phyloP scores from a whole-genome alignment of 78 protist genomes.

The Dictyostelium firmibasis region DNA sequence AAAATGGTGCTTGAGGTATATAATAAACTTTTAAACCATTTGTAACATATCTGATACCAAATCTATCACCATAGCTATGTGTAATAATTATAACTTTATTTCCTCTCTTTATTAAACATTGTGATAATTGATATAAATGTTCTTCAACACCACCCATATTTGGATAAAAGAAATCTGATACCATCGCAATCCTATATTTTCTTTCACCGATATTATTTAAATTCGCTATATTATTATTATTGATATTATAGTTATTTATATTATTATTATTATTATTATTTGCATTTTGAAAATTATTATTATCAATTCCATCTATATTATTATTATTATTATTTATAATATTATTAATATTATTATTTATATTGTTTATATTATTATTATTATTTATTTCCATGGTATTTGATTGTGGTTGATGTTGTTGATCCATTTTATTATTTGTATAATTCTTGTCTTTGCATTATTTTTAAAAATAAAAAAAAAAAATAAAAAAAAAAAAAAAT shows the following conservation, averaged over 20 bases:
- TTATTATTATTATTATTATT: neutral
- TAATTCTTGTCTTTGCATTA: neutral
- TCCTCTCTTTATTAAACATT: slow-evolving; percentile 88
- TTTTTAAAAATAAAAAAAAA: neutral
- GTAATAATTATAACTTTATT: slow-evolving; percentile 94
- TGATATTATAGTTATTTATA: neutral
- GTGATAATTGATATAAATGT: slow-evolving; percentile 94
- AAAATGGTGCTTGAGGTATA: slow-evolving; percentile 84
- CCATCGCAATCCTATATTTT: slow-evolving; percentile 88
- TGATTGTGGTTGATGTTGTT: neutral
- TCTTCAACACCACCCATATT: slow-evolving; percentile 97
- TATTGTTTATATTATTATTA: neutral
- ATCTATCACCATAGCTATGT: slow-evolving; percentile 90
- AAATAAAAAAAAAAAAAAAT: neutral
- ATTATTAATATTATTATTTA: too few species aligned
- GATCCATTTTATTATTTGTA: neutral
- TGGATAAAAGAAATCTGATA: slow-evolving; percentile 98
- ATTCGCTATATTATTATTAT: neutral
- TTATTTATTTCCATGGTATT: neutral
- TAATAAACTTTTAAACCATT: slow-evolving; percentile 96
- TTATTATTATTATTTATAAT: neutral
- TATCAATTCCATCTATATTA: neutral
- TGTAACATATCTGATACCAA: slow-evolving; percentile 93
- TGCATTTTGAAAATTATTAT: neutral
- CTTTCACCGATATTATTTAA: neutral